Conservation (phyloP, 176 grass and related monocot species). For the Microstegium vimineum region DNA sequence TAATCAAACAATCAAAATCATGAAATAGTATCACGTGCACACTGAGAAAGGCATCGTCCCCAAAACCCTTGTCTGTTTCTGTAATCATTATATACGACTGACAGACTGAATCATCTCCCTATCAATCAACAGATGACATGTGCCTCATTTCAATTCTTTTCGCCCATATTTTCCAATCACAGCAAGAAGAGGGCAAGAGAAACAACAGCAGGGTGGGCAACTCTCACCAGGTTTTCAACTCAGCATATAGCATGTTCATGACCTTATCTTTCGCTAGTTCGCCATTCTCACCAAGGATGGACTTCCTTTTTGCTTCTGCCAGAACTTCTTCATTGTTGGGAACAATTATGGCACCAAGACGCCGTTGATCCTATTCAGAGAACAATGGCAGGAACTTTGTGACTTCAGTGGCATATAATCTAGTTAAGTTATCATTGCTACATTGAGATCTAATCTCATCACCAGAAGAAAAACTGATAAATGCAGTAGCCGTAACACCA, state of each 20-base stretch:
- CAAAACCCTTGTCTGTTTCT: not conserved
- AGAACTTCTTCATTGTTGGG: constrained; percentile 81
- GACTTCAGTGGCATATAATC: not conserved
- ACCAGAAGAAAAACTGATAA: not conserved
- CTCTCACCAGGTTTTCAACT: constrained; percentile 73
- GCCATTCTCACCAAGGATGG: constrained; percentile 31
- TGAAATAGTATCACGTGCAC: not conserved
- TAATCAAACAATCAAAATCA: not conserved
- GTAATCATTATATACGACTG: not conserved
- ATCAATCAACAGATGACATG: not conserved
- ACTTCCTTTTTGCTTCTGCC: constrained; percentile 43
- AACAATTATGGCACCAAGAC: constrained; percentile 79
- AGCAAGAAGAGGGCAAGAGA: not conserved
- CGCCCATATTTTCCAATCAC: not conserved
- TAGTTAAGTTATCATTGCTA: not conserved
- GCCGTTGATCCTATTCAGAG: constrained; percentile 63
- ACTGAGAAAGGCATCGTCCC: not conserved
- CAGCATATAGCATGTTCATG: constrained; percentile 56
- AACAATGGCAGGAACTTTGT: constrained; percentile 3
- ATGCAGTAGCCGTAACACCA: not conserved
- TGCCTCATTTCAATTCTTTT: not conserved
- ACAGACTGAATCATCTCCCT: not conserved
- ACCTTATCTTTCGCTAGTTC: constrained; percentile 43
- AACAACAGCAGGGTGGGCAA: not conserved
- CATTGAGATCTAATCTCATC: not conserved